Conservation (phyloP, 192 early-diverging fungal species). For the Ambispora gerdemannii region DNA sequence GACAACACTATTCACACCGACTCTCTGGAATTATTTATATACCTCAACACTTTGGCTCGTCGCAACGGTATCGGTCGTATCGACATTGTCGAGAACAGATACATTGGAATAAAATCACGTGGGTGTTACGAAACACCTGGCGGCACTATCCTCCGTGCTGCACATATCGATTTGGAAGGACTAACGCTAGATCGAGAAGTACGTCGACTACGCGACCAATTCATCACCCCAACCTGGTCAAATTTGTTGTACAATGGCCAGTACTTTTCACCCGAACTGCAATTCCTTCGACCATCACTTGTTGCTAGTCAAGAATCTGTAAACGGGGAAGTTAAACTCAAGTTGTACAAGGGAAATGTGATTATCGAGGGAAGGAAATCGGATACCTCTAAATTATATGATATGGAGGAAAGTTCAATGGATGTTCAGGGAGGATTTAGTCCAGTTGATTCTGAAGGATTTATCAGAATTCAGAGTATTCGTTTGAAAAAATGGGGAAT, state of each 20-base stretch:
- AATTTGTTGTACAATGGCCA: constrained; percentile 90
- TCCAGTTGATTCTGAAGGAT: constrained; percentile 91
- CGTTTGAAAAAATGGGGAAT: constrained; percentile 81
- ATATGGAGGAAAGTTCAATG: constrained; percentile 96
- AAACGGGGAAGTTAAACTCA: constrained; percentile 88
- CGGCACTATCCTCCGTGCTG: constrained; percentile 91
- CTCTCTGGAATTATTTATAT: constrained; percentile 80
- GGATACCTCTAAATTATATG: constrained; percentile 81
- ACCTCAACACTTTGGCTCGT: constrained; percentile 92
- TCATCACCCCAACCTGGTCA: constrained; percentile 74
- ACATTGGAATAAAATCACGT: constrained; percentile 98
- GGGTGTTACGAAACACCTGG: constrained; percentile 99
- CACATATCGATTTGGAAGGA: constrained; percentile 95
- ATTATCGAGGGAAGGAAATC: constrained; percentile 84
- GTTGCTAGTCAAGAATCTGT: constrained; percentile 81
- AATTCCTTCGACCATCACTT: constrained; percentile 82
- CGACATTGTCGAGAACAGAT: constrained; percentile 99
- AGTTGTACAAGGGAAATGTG: constrained; percentile 94
- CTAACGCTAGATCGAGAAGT: constrained; percentile 94
- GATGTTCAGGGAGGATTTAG: constrained; percentile 89
- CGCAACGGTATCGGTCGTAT: constrained; percentile 98
- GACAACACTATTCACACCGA: constrained; percentile 68
- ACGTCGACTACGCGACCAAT: constrained; percentile 88
- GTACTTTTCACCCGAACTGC: constrained; percentile 95
- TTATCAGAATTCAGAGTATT: constrained; percentile 97